A percentile compares a stretch with the other conserved stretches of the same genome.
Conservation (phyloP, 495 filamentous ascomycete genomes). For the Neohortaea acidophila region DNA sequence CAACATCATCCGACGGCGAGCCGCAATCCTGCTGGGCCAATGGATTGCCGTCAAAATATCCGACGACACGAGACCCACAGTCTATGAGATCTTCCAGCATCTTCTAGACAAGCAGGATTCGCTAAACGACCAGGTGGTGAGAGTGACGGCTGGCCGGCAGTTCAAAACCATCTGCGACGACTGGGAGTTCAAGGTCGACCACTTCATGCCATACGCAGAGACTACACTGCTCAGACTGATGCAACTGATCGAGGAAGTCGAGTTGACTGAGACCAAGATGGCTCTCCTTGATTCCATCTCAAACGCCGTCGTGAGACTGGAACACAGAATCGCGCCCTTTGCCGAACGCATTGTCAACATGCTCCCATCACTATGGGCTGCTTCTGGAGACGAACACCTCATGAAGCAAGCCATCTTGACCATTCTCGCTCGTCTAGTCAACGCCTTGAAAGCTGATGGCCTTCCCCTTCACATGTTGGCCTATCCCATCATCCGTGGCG, state of each 20-base stretch:
- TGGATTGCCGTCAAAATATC: conserved; percentile 69
- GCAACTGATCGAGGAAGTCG: conserved; percentile 62
- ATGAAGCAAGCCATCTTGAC: conserved; percentile 88
- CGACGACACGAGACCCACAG: conserved; percentile 45
- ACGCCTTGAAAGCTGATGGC: conserved; percentile 61
- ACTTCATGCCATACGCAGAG: conserved; percentile 59
- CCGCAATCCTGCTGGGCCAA: conserved; percentile 73
- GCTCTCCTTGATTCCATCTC: conserved; percentile 71
- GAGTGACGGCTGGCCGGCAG: conserved; percentile 76
- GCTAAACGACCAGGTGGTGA: conserved; percentile 80
- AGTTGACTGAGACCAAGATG: conserved; percentile 72
- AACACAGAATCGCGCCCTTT: conserved; percentile 52
- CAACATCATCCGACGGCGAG: conserved; percentile 74
- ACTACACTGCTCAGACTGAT: conserved; percentile 54
- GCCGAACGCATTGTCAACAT: conserved; percentile 65
- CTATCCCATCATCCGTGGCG: conserved; percentile 61
- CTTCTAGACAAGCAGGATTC: conserved; percentile 62
- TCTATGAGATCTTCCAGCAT: conserved; percentile 82
- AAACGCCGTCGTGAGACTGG: conserved; percentile 63
- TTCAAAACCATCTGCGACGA: conserved; percentile 65
- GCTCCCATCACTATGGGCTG: conserved; percentile 73
- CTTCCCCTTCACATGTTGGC: conserved; percentile 55
- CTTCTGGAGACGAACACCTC: conserved; percentile 61
- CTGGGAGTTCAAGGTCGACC: conserved; percentile 56
- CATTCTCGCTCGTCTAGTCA: conserved; percentile 61